Percentiles rank a stretch among this genome's conserved stretches.
Evolutionary conservation across 2,329 filamentous ascomycete genomes (phyloP).

Genomic region (Leptographium radiaticola): DNA sequence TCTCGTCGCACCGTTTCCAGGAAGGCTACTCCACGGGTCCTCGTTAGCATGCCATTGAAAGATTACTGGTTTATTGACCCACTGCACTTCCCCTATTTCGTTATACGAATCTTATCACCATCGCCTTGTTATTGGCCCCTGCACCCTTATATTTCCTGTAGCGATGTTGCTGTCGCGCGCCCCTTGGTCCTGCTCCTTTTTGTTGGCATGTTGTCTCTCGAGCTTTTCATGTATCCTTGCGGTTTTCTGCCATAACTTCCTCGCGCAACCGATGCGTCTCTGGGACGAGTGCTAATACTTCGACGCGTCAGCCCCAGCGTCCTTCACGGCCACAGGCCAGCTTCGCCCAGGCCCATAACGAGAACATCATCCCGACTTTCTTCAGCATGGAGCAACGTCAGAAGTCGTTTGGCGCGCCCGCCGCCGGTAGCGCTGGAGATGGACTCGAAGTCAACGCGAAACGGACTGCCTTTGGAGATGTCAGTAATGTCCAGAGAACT

Average conservation of each 20-base stretch:
- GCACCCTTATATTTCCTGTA: neutral
- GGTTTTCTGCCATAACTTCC: neutral
- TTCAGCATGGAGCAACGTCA: conserved; percentile 56
- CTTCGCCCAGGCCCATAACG: conserved; percentile 43
- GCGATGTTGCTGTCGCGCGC: neutral
- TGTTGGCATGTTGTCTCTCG: neutral
- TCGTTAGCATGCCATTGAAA: neutral
- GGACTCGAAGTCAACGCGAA: conserved; percentile 54
- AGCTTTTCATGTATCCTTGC: neutral
- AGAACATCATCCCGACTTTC: conserved; percentile 49
- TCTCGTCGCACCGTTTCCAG: neutral
- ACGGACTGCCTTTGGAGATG: conserved; percentile 68
- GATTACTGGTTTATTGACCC: neutral
- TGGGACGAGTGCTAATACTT: conserved; percentile 2
- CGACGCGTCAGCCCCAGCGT: conserved; percentile 50
- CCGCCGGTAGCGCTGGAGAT: conserved; percentile 29
- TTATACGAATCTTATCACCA: neutral
- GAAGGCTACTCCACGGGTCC: neutral
- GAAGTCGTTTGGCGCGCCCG: conserved; percentile 61
- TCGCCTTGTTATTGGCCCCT: neutral
- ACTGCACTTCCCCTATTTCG: neutral
- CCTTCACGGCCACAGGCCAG: conserved; percentile 36
- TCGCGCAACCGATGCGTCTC: neutral
- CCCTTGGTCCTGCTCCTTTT: neutral
- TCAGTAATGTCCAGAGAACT: conserved; percentile 54